Base-by-base conservation (phyloP, 2,329 filamentous ascomycete species). In the Trichophyton rubrum region DNA sequence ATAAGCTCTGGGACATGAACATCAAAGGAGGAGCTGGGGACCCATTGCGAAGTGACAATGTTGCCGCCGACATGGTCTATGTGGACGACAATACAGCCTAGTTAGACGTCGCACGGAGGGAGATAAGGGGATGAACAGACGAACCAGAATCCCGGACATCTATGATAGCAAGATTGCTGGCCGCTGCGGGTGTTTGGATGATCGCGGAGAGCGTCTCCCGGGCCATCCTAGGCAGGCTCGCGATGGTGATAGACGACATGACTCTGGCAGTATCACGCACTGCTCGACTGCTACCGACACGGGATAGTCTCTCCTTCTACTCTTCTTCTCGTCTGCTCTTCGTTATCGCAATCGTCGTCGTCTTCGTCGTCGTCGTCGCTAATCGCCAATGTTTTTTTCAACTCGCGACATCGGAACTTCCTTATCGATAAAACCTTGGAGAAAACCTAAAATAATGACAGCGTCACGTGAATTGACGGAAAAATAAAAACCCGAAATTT, bases 41-140 rank as follows among this genome's bases (percentile, higher is more conserved):
- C 80, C 79, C 96, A 89, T 58, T 81, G 83, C 38, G 86, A 88
- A 62, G 84, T 83, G 62, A 80, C 80, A 74, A 97, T 96, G 75
- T 96, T 91, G 35, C 92, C 92, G 66, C 92, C 92, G 56, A 96
- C 81, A 74, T 93, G 85, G 74, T 97, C 92, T 90, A 66, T 5
- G 33, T 60, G 9, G 35, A 51, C 22, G 38, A 55, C 22, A 59
- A 11, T 41, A 24, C 35, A 40, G 41, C 33, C 27, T 22, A 43
- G 33, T 5, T 57, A 22, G 7, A 53, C 22, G 11, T 15, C 17
- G 49, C 15, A 53, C 11, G 11, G 49, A 53, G n/a, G 22, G 33
- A 57, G 8, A 40, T 47, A 30, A 15, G 15, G 49, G 65, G 60
- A 24, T 58, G 13, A 20, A 20, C 61, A 43, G 49, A 68, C 76